A percentile compares a stretch with the other conserved stretches of the same genome.
These are phyloP conservation scores for Quercus agrifolia DNA, from an alignment of 306 rosid species.

Conservation along the genomic window DNA sequence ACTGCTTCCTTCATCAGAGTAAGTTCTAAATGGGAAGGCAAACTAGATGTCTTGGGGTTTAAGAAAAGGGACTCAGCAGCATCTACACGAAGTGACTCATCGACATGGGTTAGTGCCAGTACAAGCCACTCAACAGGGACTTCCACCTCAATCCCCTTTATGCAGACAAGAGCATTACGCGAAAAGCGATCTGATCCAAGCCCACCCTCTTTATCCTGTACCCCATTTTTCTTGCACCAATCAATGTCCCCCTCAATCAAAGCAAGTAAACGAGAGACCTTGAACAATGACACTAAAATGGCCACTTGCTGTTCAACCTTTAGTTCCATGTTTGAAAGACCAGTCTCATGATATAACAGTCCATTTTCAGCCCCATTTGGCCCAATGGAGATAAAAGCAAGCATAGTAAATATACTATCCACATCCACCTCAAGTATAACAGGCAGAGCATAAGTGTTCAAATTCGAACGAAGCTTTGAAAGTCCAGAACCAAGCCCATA, in stretches of 20 bases:
- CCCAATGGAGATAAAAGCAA: slow-evolving; percentile 65
- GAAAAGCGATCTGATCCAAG: slow-evolving; percentile 28
- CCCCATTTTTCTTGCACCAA: slow-evolving; percentile 50
- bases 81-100: slow-evolving; percentile 92
- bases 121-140: slow-evolving; percentile 84
- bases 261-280: slow-evolving; percentile 90
- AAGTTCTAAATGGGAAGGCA: slow-evolving; percentile 91
- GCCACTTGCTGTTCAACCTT: slow-evolving; percentile 89
- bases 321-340: slow-evolving; percentile 41
- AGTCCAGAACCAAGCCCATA: slow-evolving; percentile 87
- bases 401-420: slow-evolving; percentile 87
- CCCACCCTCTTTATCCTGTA: slow-evolving; percentile 18
- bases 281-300: slow-evolving; percentile 84
- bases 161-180: slow-evolving; percentile 55
- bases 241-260: slow-evolving; percentile 91
- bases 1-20: slow-evolving; percentile 78
- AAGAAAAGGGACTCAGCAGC: slow-evolving; percentile 90
- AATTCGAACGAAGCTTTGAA: slow-evolving; percentile 85
- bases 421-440: slow-evolving; percentile 80
- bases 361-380: slow-evolving; percentile 46
- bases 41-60: slow-evolving; percentile 87
- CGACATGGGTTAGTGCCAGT: slow-evolving; percentile 85
- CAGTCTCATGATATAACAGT: slow-evolving; percentile 42
- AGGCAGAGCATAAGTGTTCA: slow-evolving; percentile 87
- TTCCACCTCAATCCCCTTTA: slow-evolving; percentile 73